Percentiles rank a stretch among this genome's conserved stretches.
Conservation (phyloP, 106 monocot genomes). For the Dendrobium chrysotoxum region DNA sequence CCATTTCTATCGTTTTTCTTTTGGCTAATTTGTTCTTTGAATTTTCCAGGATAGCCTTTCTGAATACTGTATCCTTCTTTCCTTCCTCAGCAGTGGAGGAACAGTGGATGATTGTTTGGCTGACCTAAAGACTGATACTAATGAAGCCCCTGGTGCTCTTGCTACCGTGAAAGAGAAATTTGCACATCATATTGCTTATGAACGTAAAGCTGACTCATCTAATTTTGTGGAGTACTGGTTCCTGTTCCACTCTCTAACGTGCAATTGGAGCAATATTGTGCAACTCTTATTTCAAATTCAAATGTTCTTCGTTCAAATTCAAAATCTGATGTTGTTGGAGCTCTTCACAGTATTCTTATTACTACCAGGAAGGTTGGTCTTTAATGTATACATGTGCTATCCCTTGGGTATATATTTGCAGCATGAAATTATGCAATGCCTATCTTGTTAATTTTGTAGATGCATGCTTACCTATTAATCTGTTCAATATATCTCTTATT, state of each 20-base stretch:
- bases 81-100: constrained; percentile 54
- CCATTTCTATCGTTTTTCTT: neutral
- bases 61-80: constrained; percentile 55
- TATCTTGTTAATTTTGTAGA: neutral
- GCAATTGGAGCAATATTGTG: constrained; percentile 86
- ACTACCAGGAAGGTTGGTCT: constrained; percentile 55
- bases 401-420: neutral
- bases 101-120: constrained; percentile 9
- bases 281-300: constrained; percentile 50
- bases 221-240: constrained; percentile 87
- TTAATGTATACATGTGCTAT: neutral
- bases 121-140: constrained; percentile 15
- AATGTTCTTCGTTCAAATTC: constrained; percentile 47
- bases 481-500: neutral
- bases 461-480: neutral
- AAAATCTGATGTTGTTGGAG: constrained; percentile 62
- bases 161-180: constrained; percentile 47
- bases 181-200: constrained; percentile 39
- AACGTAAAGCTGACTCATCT: constrained; percentile 41
- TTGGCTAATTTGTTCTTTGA: constrained; percentile 3
- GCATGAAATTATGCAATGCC: neutral
- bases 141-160: constrained; percentile 19
- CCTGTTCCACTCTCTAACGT: constrained; percentile 80
- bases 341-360: constrained; percentile 57
- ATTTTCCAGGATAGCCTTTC: constrained; percentile 58